Evolutionary conservation across 345 rosid genomes (phyloP).

Genomic region (Arabis alpina): DNA sequence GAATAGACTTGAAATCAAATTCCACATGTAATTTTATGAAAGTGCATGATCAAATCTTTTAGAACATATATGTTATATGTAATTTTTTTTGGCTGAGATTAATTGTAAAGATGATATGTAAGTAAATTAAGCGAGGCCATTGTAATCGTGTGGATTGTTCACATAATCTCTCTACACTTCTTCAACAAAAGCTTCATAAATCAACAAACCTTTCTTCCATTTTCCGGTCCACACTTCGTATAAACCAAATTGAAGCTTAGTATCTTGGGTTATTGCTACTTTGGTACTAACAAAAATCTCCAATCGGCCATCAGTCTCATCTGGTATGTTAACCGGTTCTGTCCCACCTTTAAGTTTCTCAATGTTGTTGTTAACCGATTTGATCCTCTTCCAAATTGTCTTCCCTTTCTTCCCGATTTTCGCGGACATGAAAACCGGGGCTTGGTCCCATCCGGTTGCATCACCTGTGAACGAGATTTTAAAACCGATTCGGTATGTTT

Average conservation of each 20-base stretch:
- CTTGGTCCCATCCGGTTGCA: conserved; percentile 57
- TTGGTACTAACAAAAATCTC: conserved; percentile 21
- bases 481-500: conserved; percentile 48
- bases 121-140: no score
- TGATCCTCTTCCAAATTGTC: conserved; percentile 47
- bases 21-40: no score
- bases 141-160: no score
- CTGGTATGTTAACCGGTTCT: conserved; percentile 29
- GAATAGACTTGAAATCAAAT: no score
- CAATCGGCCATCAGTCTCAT: conserved; percentile 31
- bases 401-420: conserved; percentile 62
- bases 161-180: conserved; percentile 21
- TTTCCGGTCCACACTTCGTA: conserved; percentile 82
- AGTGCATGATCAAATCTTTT: no score
- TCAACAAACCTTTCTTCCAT: conserved; percentile 71
- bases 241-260: conserved; percentile 58
- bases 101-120: no score
- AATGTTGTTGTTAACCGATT: conserved; percentile 35
- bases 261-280: background rate
- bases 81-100: no score
- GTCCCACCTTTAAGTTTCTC: conserved; percentile 15
- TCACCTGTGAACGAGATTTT: conserved; percentile 44
- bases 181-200: conserved; percentile 52
- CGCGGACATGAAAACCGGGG: conserved; percentile 63
- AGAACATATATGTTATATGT: no score